phyloP scores from a whole-genome alignment of 768 basidiomycete species.

The Mycena latifolia region DNA sequence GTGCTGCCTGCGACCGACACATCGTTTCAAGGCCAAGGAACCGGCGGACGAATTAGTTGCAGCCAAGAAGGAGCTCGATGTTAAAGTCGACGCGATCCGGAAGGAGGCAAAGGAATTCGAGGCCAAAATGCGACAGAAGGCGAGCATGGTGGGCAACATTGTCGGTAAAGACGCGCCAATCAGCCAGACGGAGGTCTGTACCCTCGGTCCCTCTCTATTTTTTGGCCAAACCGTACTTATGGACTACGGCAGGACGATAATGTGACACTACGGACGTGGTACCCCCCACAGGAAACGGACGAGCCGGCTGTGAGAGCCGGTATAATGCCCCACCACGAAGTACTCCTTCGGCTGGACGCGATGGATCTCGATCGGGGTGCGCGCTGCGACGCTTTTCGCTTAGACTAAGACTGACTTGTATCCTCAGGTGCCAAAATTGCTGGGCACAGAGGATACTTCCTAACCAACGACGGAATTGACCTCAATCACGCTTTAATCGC shows the following conservation, averaged over 20 bases:
- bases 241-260: slow-evolving; percentile 85
- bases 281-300: slow-evolving; percentile 80
- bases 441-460: slow-evolving; percentile 97
- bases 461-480: slow-evolving; percentile 95
- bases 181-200: slow-evolving; percentile 93
- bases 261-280: slow-evolving; percentile 82
- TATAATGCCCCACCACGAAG: slow-evolving; percentile 98
- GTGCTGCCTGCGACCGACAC: neutral
- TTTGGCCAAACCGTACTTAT: slow-evolving; percentile 1
- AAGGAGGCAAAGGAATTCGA: slow-evolving; percentile 86
- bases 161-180: slow-evolving; percentile 90
- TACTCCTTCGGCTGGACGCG: slow-evolving; percentile 91
- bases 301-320: slow-evolving; percentile 79
- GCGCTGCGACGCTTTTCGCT: slow-evolving; percentile 31
- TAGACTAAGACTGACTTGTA: slow-evolving; percentile 3
- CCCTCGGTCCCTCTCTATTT: slow-evolving; percentile 39
- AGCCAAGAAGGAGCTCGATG: slow-evolving; percentile 88
- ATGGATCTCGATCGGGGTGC: slow-evolving; percentile 97
- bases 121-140: slow-evolving; percentile 81
- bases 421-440: slow-evolving; percentile 86
- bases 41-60: slow-evolving; percentile 89
- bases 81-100: slow-evolving; percentile 79
- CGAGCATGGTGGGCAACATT: slow-evolving; percentile 89
- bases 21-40: slow-evolving; percentile 81
- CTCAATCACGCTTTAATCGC: slow-evolving; percentile 96